Evolutionary conservation across 495 filamentous ascomycete species (phyloP), one percentile per base, ranked within the genome.

Genomic region (Choiromyces venosus): DNA sequence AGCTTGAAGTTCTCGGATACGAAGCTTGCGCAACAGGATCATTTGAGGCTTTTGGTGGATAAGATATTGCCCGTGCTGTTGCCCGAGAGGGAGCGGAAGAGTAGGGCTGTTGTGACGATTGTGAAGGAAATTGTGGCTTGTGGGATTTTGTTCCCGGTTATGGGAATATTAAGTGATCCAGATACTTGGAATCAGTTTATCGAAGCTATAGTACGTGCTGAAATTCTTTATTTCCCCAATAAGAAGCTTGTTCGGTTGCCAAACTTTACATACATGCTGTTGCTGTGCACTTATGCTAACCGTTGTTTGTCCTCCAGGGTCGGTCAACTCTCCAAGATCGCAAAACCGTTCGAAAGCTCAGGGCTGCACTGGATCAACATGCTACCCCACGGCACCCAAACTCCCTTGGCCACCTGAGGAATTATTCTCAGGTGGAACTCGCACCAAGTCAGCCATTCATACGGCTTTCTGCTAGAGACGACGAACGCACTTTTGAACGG

Each of bases 171-270:
- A 38, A 85, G 92, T 25, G 95, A 98, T 74, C 94, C 96, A 14
- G 96, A 99, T 85, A 94, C 91, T 2, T 97, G 95, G 95, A 98
- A 98, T 81, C 93, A 96, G 79, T 78, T 96, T 75, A 91, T 98
- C 86, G 93, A 97, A 82, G 92, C 90, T 66, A 94, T 92, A 75
- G 87, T 86, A 82, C 76, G 83, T 75, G 4, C 37, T 29, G 36
- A 18, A 37, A 40, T 52, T 56, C 10, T 33, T 19, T 66, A 65
- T 33, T 29, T 65, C 7, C 9, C 21, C 33, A 9, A 37, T 18
- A 16, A 14, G 38, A 21, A 37, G 66, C 19, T 21, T 10, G n/a
- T 12, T 67, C 18, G 14, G 0, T 19, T 36, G 65, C 18, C 29
- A 19, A 35, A 25, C 35, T 36, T 19, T 21, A 33, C 35, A 21